phyloP scores from a whole-genome alignment of 164 flowering plant genomes.

The Chloranthus sessilifolius region DNA sequence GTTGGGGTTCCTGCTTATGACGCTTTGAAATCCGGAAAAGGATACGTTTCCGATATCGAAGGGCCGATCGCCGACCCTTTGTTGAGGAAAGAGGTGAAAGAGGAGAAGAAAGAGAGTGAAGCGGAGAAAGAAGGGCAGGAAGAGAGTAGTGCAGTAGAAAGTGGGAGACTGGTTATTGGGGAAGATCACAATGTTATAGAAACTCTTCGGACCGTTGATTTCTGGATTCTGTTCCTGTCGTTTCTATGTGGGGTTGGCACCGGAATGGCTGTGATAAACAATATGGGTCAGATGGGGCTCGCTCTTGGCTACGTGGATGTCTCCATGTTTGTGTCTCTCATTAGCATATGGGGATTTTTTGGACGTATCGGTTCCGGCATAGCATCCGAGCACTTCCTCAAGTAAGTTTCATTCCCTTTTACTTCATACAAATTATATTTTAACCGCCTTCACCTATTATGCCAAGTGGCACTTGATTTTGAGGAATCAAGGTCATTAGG shows the following conservation, averaged over 20 bases:
- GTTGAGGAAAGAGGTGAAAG: constrained; percentile 3
- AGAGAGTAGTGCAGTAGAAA: no score
- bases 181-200: constrained; percentile 77
- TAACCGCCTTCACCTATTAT: no score
- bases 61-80: neutral
- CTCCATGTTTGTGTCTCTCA: constrained; percentile 73
- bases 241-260: constrained; percentile 92
- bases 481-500: no score
- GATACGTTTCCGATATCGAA: neutral
- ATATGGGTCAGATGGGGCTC: constrained; percentile 84
- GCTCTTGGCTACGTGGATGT: constrained; percentile 82
- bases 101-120: constrained; percentile 9
- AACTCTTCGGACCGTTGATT: constrained; percentile 54
- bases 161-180: constrained; percentile 44
- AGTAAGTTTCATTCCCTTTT: constrained; percentile 32
- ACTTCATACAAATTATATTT: neutral
- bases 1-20: constrained; percentile 42
- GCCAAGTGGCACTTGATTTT: no score
- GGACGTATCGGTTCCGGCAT: constrained; percentile 77
- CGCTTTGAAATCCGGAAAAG: constrained; percentile 1
- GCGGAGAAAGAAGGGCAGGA: constrained; percentile 6
- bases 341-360: constrained; percentile 83
- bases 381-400: constrained; percentile 64
- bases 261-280: constrained; percentile 84
- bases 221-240: constrained; percentile 76